Evolutionary conservation across 257 asterid species (phyloP), one percentile per base, ranked within the genome.

Genomic region (Solanum neorickii): DNA sequence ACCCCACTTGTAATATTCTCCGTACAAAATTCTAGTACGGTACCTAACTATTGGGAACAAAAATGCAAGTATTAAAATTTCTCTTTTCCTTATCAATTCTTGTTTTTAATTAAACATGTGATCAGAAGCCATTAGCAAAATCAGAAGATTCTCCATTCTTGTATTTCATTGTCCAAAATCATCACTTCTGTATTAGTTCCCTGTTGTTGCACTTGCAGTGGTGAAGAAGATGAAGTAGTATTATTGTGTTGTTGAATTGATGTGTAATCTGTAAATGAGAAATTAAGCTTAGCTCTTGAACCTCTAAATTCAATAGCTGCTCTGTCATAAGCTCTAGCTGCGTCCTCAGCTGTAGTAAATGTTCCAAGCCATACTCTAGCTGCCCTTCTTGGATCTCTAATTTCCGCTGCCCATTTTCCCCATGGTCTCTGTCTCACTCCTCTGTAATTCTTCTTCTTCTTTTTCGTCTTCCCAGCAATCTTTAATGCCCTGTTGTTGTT

Each of bases 351-450:
- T 0, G 97, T 95, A 46, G 92, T 93, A 82, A 96, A 96, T 0
- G 98, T 96, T 16, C 99, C 98, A 5, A 95, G 94, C 99, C 99
- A 96, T 52, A 96, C 98, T 10, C 98, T 94, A 31, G 95, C 93
- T 9, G 98, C 98, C 84, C 91, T 93, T 20, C 90, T 86, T 0
- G 99, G 99, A 89, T 96, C 98, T 9, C 98, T 78, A 15, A 96
- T 96, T 91, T 96, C 98, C 14, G 98, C 95, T 6, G 97, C 98
- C 98, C 98, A 96, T 80, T 96, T 96, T 15, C 98, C 99, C 99
- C 99, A 96, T 4, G 99, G 99, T 90, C 99, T 83, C 86, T 96
- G 97, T 83, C 99, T 89, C 14, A 96, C 99, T 0, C 99, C 99
- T 72, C 98, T 95, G 94, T 90, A 95, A 25, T 93, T 96, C 87